phyloP scores from a whole-genome alignment of 139 green algal species.

The Chlamydomonas sp. region DNA sequence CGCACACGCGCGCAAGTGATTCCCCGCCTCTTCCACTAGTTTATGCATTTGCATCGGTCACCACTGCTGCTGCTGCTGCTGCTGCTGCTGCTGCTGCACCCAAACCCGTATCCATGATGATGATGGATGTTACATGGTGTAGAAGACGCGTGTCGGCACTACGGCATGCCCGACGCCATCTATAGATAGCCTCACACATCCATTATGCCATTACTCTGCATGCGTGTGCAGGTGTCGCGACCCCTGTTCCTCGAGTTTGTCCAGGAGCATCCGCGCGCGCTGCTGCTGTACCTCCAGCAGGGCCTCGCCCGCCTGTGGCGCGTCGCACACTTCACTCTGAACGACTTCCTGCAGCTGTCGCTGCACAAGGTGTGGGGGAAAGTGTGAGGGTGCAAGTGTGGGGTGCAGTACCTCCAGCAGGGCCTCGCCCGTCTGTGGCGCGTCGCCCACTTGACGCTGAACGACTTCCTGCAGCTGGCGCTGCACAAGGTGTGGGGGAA shows the following conservation, averaged over 20 bases:
- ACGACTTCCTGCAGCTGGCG: slow-evolving; percentile 57
- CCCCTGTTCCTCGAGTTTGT: slow-evolving; percentile 64
- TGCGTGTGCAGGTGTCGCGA: slow-evolving; percentile 33
- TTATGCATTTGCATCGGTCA: too few relatives aligned
- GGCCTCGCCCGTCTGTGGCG: slow-evolving; percentile 69
- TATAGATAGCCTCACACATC: background rate
- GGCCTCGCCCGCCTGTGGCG: slow-evolving; percentile 69
- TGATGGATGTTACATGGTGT: too few relatives aligned
- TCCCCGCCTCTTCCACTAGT: too few relatives aligned
- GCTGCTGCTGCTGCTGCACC: too few relatives aligned
- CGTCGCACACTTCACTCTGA: slow-evolving; percentile 67
- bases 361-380: slow-evolving; percentile 19
- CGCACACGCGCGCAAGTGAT: too few relatives aligned
- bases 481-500: too few relatives aligned
- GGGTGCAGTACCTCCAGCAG: slow-evolving; percentile 74
- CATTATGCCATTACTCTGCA: slow-evolving; percentile 1
- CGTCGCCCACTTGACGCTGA: slow-evolving; percentile 67
- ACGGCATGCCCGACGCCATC: too few relatives aligned
- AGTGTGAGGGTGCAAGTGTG: too few relatives aligned
- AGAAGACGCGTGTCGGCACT: too few relatives aligned
- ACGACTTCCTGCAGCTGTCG: slow-evolving; percentile 57
- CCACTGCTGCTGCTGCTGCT: too few relatives aligned
- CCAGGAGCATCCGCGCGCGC: slow-evolving; percentile 40
- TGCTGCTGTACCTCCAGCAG: slow-evolving; percentile 74
- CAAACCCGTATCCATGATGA: too few relatives aligned